A percentile compares a stretch with the other conserved stretches of the same genome.
These are phyloP conservation scores for Aurantiochytrium sp. DNA, from an alignment of 108 stramenopile genomes.

Conservation along the genomic window DNA sequence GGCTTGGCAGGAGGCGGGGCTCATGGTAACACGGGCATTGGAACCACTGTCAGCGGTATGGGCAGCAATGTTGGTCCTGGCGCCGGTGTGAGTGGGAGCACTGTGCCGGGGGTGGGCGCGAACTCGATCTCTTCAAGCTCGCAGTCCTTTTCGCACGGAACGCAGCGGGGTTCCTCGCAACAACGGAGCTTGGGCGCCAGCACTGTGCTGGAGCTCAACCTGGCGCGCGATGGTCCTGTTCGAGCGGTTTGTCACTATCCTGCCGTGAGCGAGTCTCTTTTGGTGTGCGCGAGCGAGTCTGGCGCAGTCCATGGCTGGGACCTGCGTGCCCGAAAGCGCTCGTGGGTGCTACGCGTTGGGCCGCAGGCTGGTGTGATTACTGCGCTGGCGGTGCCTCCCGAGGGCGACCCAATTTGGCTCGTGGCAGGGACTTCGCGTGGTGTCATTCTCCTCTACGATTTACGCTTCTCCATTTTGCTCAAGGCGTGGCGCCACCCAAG, in stretches of 20 bases:
- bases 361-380: not conserved
- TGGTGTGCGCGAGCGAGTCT: not conserved
- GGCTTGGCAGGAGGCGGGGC: not conserved
- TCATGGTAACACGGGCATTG: not conserved
- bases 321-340: not conserved
- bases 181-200: not conserved
- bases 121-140: not conserved
- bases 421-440: not conserved
- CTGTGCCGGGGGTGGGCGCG: too few species aligned
- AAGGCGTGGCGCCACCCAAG: slow-evolving; percentile 1
- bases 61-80: too few species aligned
- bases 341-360: not conserved
- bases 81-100: too few species aligned
- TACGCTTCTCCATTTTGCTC: not conserved
- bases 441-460: not conserved
- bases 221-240: not conserved
- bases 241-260: not conserved
- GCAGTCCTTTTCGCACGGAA: not conserved
- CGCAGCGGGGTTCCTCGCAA: not conserved
- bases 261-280: not conserved
- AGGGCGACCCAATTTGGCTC: not conserved
- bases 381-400: not conserved
- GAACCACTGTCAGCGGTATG: too few species aligned
- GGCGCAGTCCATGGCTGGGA: not conserved
- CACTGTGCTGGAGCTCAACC: not conserved